Conservation (phyloP, 1,284 basidiomycete genomes). For the Rhodotorula sp. region DNA sequence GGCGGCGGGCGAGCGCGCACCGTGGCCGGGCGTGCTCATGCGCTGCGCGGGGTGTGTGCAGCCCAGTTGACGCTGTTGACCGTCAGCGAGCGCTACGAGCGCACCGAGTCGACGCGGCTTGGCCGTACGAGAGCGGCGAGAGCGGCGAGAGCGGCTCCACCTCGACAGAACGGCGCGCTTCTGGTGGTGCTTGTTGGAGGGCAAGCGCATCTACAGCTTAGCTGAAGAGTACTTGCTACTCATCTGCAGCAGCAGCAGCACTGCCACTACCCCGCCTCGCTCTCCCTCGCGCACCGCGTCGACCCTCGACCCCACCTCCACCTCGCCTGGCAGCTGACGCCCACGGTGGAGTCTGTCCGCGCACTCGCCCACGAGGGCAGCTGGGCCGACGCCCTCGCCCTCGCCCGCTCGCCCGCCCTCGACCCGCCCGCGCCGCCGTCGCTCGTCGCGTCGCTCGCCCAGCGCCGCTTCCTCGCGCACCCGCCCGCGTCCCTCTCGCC, state of each 20-base stretch:
- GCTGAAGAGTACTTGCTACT: too few species aligned
- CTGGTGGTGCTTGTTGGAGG: too few species aligned
- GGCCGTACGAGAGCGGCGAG: not conserved
- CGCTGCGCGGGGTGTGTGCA: not conserved
- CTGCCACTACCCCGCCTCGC: not conserved
- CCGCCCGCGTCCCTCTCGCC: constrained; percentile 1
- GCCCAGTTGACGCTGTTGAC: too few species aligned
- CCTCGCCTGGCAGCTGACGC: too few species aligned
- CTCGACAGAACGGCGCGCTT: too few species aligned
- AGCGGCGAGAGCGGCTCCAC: not conserved
- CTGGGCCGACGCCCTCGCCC: constrained; percentile 16
- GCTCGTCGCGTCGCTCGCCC: constrained; percentile 23
- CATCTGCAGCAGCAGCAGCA: not conserved
- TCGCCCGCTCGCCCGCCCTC: constrained; percentile 1
- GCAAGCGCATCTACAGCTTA: too few species aligned
- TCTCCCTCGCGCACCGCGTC: not conserved
- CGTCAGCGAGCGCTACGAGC: too few species aligned
- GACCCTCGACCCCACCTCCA: not conserved
- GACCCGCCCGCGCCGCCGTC: constrained; percentile 3
- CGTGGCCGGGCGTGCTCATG: not conserved
- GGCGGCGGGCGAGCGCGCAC: not conserved
- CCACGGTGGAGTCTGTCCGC: constrained; percentile 19
- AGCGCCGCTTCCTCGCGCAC: constrained; percentile 20
- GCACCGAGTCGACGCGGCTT: not conserved
- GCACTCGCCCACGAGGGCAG: constrained; percentile 13